Conservation (phyloP, 2,329 filamentous ascomycete genomes). For the Colletotrichum sp. region DNA sequence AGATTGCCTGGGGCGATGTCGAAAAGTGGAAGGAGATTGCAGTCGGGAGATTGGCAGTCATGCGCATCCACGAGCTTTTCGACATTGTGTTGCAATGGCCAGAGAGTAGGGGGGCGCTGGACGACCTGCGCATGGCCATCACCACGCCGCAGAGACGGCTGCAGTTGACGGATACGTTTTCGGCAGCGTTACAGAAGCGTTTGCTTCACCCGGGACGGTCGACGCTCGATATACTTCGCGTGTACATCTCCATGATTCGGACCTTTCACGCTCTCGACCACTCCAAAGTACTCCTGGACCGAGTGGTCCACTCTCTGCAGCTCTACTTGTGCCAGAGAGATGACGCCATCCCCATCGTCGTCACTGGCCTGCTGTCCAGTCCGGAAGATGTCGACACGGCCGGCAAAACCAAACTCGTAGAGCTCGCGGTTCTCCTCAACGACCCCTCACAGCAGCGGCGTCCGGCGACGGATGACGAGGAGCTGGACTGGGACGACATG, state of each 20-base stretch:
- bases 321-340: conserved; percentile 79
- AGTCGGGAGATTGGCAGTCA: conserved; percentile 68
- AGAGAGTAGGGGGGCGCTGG: conserved; percentile 70
- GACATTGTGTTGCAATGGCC: conserved; percentile 83
- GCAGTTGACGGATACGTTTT: conserved; percentile 74
- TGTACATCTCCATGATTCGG: conserved; percentile 81
- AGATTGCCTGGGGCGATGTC: conserved; percentile 60
- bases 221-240: conserved; percentile 76
- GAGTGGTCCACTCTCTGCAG: conserved; percentile 75
- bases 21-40: conserved; percentile 76
- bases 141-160: conserved; percentile 72
- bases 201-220: conserved; percentile 79
- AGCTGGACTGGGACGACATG: conserved; percentile 91
- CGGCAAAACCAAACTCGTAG: conserved; percentile 60
- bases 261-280: conserved; percentile 78
- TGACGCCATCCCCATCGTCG: conserved; percentile 79
- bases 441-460: conserved; percentile 62
- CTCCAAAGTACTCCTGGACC: conserved; percentile 77
- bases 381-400: conserved; percentile 50
- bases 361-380: conserved; percentile 73
- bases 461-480: conserved; percentile 64
- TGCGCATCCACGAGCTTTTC: conserved; percentile 76
- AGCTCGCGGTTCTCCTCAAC: conserved; percentile 71
- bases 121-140: conserved; percentile 75
- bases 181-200: conserved; percentile 66